These are phyloP conservation scores for Saccharomycopsis sp. DNA, from an alignment of 805 yeast genomes.

Conservation along the genomic window DNA sequence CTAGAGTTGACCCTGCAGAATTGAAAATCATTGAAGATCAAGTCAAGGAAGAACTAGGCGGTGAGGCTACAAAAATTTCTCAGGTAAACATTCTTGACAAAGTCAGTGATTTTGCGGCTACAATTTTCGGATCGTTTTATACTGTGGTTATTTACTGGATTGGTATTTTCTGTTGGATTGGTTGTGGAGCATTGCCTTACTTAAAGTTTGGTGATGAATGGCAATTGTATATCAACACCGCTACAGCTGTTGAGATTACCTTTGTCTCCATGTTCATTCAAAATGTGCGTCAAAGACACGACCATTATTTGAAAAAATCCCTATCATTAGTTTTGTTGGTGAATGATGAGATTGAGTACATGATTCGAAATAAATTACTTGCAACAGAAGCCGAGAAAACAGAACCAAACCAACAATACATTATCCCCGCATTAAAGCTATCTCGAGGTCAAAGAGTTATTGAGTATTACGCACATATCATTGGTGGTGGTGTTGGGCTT, in stretches of 20 bases:
- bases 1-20: not conserved
- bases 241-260: conserved; percentile 33
- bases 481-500: conserved; percentile 39
- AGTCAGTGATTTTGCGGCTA: conserved; percentile 26
- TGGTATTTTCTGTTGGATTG: conserved; percentile 35
- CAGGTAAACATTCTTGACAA: conserved; percentile 31
- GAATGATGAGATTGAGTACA: conserved; percentile 29
- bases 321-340: conserved; percentile 23
- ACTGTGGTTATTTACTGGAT: conserved; percentile 32
- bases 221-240: conserved; percentile 40
- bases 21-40: not conserved
- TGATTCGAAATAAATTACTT: conserved; percentile 20
- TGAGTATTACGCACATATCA: conserved; percentile 35
- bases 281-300: conserved; percentile 35
- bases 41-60: conserved; percentile 12
- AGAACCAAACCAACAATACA: conserved; percentile 26
- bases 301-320: conserved; percentile 26
- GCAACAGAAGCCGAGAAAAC: conserved; percentile 21
- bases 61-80: conserved; percentile 21
- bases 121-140: conserved; percentile 30
- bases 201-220: conserved; percentile 31
- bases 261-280: conserved; percentile 34
- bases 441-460: conserved; percentile 25
- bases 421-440: conserved; percentile 22
- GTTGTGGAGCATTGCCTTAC: conserved; percentile 30